Conservation (phyloP, 2,329 filamentous ascomycete genomes). For the Clathrospora elynae region DNA sequence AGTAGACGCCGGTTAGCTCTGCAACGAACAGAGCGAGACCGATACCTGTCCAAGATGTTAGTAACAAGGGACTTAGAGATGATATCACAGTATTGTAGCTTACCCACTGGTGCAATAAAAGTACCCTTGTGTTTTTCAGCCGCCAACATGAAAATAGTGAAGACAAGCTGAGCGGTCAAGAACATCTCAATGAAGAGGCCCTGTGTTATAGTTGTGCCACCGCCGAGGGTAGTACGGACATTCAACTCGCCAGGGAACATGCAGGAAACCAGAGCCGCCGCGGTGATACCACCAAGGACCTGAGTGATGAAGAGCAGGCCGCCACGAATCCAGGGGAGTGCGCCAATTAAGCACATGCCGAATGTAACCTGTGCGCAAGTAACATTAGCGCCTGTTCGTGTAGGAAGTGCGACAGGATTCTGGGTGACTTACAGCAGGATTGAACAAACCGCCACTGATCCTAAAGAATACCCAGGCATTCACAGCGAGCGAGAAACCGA, state of each 20-base stretch:
- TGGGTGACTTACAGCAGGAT: slow-evolving; percentile 20
- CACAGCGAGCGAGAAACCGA: slow-evolving; percentile 50
- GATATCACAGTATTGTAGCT: neutral
- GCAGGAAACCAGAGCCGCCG: slow-evolving; percentile 29
- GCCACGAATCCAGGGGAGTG: slow-evolving; percentile 23
- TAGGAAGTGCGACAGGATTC: too few species aligned
- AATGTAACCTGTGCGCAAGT: slow-evolving; percentile 26
- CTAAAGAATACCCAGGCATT: slow-evolving; percentile 48
- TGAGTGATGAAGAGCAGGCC: slow-evolving; percentile 26
- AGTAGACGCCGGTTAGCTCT: slow-evolving; percentile 45
- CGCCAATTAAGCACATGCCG: slow-evolving; percentile 37
- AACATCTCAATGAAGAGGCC: slow-evolving; percentile 31
- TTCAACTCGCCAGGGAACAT: slow-evolving; percentile 34
- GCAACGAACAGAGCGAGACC: slow-evolving; percentile 69
- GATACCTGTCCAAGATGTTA: slow-evolving; percentile 48
- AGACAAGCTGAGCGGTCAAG: slow-evolving; percentile 38
- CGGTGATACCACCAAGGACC: slow-evolving; percentile 33
- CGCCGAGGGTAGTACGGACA: slow-evolving; percentile 21
- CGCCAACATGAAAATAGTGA: slow-evolving; percentile 61
- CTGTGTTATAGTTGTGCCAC: slow-evolving; percentile 17
- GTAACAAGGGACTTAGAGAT: neutral
- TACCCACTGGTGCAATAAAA: slow-evolving; percentile 62
- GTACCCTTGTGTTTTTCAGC: slow-evolving; percentile 64
- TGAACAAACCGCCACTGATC: slow-evolving; percentile 33
- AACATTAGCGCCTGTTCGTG: neutral